phyloP scores from a whole-genome alignment of 306 rosid genomes.

The Sesbania bispinosa region DNA sequence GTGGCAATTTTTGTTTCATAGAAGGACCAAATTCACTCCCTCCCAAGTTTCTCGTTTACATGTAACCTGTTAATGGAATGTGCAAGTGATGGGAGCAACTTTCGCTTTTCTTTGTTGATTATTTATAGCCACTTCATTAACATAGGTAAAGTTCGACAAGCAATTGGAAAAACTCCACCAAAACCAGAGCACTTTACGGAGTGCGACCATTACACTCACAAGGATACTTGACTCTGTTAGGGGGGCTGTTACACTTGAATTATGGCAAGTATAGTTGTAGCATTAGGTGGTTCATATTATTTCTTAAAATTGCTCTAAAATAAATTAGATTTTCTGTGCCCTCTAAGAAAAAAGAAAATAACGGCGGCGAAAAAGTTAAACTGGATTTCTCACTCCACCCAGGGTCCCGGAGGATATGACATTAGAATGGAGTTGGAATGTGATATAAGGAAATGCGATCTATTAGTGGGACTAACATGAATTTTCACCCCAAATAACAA shows the following conservation, averaged over 20 bases:
- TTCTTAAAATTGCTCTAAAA: neutral
- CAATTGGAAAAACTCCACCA: neutral
- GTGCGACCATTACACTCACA: no score
- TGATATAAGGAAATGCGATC: neutral
- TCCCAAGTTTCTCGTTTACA: neutral
- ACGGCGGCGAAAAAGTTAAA: no score
- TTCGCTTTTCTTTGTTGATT: neutral
- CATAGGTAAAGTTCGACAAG: neutral
- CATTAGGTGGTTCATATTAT: neutral
- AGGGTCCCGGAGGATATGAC: neutral
- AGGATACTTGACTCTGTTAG: no score
- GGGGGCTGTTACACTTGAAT: neutral
- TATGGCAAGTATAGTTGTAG: neutral
- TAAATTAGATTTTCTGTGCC: neutral
- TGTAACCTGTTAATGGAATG: neutral
- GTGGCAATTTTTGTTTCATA: neutral
- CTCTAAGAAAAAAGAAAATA: neutral
- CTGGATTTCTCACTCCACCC: neutral
- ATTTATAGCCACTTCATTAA: neutral
- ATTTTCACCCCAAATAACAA: no score
- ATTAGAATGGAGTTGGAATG: no score
- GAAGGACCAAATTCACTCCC: neutral
- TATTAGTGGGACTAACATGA: no score
- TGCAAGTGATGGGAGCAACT: neutral
- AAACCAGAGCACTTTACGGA: no score